Evolutionary conservation across 208 protist species (phyloP).

Genomic region (Phytomonas francai): DNA sequence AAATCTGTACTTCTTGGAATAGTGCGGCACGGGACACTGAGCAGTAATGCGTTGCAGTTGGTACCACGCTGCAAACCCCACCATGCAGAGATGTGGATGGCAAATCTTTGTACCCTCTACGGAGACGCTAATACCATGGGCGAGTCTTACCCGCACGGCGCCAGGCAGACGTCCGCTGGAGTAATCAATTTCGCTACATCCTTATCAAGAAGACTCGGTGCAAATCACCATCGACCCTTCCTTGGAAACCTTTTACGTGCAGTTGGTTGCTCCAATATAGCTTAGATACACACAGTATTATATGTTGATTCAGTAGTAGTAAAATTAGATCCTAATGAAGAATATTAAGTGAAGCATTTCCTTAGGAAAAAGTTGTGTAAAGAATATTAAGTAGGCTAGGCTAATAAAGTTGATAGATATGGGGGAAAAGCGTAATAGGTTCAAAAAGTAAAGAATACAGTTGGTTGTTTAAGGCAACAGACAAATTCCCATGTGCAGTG

Average conservation of each 20-base stretch:
- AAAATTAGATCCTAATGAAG: conserved; percentile 2
- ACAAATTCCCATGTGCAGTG: background rate
- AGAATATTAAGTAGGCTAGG: background rate
- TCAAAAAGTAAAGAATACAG: conserved; percentile 4
- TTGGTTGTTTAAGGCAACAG: conserved; percentile 7
- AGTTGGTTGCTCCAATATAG: background rate
- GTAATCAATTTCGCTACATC: conserved; percentile 24
- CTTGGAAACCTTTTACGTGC: conserved; percentile 1
- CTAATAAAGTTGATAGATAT: conserved; percentile 13
- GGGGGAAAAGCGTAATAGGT: background rate
- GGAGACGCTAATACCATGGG: background rate
- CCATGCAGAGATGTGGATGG: background rate
- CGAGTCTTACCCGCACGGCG: background rate
- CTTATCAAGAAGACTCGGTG: no score
- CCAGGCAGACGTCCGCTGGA: background rate
- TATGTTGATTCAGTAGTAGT: background rate
- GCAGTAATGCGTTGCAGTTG: background rate
- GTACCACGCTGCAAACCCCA: background rate
- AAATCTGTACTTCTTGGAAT: background rate
- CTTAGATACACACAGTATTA: background rate
- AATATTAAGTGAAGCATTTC: background rate
- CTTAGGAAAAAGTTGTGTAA: conserved; percentile 9
- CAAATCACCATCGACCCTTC: background rate
- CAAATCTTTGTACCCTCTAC: background rate
- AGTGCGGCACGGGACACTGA: background rate